These are phyloP conservation scores for Hygrophorus pudorinus DNA, from an alignment of 768 basidiomycete genomes.

Conservation along the genomic window DNA sequence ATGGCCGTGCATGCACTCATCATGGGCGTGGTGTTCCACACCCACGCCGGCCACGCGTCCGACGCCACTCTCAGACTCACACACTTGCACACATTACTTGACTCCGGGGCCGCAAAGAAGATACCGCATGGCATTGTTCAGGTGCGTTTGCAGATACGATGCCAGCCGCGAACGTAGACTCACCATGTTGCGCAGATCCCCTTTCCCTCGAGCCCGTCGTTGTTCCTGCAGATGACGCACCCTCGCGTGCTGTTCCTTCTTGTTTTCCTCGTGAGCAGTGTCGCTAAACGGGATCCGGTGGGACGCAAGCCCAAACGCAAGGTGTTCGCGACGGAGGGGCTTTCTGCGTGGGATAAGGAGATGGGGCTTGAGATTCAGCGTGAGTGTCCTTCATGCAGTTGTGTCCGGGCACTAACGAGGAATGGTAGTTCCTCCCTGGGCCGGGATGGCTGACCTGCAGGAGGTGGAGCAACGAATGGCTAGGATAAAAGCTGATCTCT, in stretches of 20 bases:
- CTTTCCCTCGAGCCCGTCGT: slow-evolving; percentile 28
- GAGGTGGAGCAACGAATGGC: slow-evolving; percentile 39
- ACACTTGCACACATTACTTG: slow-evolving; percentile 57
- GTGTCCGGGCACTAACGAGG: slow-evolving; percentile 7
- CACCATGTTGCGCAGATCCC: slow-evolving; percentile 26
- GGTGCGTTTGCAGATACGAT: too few relatives aligned
- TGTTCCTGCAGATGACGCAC: slow-evolving; percentile 54
- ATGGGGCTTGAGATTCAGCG: slow-evolving; percentile 28
- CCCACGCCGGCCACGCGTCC: slow-evolving; percentile 43
- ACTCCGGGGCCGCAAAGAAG: slow-evolving; percentile 38
- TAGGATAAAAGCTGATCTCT: slow-evolving; percentile 60
- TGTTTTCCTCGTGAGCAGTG: slow-evolving; percentile 55
- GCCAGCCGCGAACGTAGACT: slow-evolving; percentile 1
- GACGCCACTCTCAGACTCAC: slow-evolving; percentile 42
- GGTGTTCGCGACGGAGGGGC: slow-evolving; percentile 57
- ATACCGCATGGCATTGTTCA: slow-evolving; percentile 23
- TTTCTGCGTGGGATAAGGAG: slow-evolving; percentile 40
- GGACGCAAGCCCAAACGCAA: slow-evolving; percentile 68
- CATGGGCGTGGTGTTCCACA: slow-evolving; percentile 50
- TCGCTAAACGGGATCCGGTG: slow-evolving; percentile 62
- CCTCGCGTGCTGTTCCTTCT: slow-evolving; percentile 55
- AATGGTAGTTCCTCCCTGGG: slow-evolving; percentile 43
- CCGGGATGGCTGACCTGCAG: slow-evolving; percentile 38
- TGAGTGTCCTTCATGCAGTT: slow-evolving; percentile 16
- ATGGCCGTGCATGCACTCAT: slow-evolving; percentile 49